A percentile compares a stretch with the other conserved stretches of the same genome.
These are phyloP conservation scores for Exophiala bonariae DNA, from an alignment of 2,329 filamentous ascomycete species.

Conservation along the genomic window DNA sequence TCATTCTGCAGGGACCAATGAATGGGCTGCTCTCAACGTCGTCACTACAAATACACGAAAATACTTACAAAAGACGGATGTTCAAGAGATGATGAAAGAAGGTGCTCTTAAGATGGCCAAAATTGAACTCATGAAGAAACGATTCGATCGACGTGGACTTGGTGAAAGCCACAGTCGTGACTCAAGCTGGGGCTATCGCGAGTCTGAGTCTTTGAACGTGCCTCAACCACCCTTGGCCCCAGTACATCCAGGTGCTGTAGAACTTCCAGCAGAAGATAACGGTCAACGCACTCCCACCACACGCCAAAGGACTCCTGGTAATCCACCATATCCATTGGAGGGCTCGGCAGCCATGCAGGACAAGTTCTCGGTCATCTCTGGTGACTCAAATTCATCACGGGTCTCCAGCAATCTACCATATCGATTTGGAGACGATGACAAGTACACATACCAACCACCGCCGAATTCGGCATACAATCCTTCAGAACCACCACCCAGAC, in stretches of 20 bases:
- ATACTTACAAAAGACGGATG: slow-evolving; percentile 72
- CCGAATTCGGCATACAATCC: slow-evolving; percentile 33
- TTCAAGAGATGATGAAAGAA: slow-evolving; percentile 74
- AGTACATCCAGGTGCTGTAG: slow-evolving; percentile 52
- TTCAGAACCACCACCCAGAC: slow-evolving; percentile 63
- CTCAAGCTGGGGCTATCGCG: slow-evolving; percentile 30
- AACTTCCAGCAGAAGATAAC: slow-evolving; percentile 59
- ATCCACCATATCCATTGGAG: slow-evolving; percentile 37
- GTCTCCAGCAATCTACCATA: slow-evolving; percentile 28
- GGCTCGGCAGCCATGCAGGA: slow-evolving; percentile 59
- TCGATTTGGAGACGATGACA: slow-evolving; percentile 40
- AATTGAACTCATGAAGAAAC: slow-evolving; percentile 73
- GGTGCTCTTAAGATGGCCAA: slow-evolving; percentile 80
- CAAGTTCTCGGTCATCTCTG: slow-evolving; percentile 64
- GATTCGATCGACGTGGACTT: slow-evolving; percentile 54
- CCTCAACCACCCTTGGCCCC: slow-evolving; percentile 38
- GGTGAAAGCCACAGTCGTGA: slow-evolving; percentile 32
- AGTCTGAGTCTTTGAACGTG: slow-evolving; percentile 28
- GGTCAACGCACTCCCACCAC: slow-evolving; percentile 28
- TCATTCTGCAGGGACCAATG: slow-evolving; percentile 85
- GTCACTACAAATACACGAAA: slow-evolving; percentile 89
- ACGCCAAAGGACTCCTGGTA: slow-evolving; percentile 26
- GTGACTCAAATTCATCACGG: slow-evolving; percentile 51
- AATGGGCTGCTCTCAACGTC: slow-evolving; percentile 90
- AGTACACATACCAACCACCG: slow-evolving; percentile 29